Base-by-base conservation (phyloP, 257 asterid species). In the Scutellaria galericulata region DNA sequence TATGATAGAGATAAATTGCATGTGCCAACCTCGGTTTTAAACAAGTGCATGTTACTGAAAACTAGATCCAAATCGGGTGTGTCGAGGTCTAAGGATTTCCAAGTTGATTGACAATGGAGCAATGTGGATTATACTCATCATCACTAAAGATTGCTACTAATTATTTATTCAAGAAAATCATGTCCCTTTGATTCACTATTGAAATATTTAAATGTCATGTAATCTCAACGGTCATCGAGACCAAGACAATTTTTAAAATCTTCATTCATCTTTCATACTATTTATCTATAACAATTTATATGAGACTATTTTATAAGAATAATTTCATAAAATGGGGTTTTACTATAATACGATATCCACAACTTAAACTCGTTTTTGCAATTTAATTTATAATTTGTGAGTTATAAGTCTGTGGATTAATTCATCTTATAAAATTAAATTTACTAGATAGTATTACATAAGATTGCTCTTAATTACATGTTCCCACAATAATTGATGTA, bases 1-100 rank as follows among this genome's bases (percentile, higher is more conserved):
- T 3, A 4, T 31, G 37, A 31, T 35, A 75, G 71, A 45, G 75
- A 55, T 0, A 44, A 77, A 22, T 24, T 40, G 84, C 90, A 87
- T 77, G 92, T 83, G 88, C 24, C 44, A 66, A 59, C 66, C 78
- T 82, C 70, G 86, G 24, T 66, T 71, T 59, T 22, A 78, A 71
- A 71, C 63, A 73, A 35, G 48, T 66, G 78, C 87, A 85, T 83
- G 84, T 81, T 81, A 70, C 76, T 71, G 62, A 41, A 39, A 62
- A 11, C 67, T 51, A 79, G 84, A 82, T 77, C 76, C 45, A 80
- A 81, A 78, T 78, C 82, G 55, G 52, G 53, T 46, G 74, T 60
- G 70, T 73, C 74, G 56, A 50, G 72, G 70, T 52, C 66, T 70
- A 66, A 40, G 64, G 75, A 83, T 51, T 72, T 73, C 20, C 48